A percentile compares a stretch with the other conserved stretches of the same genome.
Evolutionary conservation across 2,329 filamentous ascomycete species (phyloP).

Genomic region (Pyricularia grisea): DNA sequence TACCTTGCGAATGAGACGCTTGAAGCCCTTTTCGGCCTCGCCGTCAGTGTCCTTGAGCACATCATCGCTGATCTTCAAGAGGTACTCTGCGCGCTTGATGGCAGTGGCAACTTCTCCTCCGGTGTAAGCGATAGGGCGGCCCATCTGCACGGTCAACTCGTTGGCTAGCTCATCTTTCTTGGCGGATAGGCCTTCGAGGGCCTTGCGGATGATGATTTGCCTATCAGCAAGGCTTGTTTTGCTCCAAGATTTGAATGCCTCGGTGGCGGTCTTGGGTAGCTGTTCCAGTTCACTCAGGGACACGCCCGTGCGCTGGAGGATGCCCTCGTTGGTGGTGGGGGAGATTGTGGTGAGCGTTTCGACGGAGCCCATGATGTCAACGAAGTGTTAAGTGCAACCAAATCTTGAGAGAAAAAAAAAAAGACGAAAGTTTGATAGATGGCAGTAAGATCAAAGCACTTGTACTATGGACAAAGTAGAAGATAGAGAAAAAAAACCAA

Average conservation of each 20-base stretch:
- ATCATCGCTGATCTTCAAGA: conserved; percentile 75
- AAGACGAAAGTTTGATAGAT: background rate
- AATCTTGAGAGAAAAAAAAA: background rate
- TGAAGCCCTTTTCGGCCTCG: conserved; percentile 79
- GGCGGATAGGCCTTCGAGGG: conserved; percentile 59
- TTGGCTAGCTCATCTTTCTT: conserved; percentile 72
- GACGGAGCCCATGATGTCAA: conserved; percentile 42
- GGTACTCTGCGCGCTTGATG: conserved; percentile 73
- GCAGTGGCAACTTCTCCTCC: conserved; percentile 78
- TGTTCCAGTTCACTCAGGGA: conserved; percentile 59
- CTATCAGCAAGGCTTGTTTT: conserved; percentile 66
- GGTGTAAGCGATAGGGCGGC: conserved; percentile 80
- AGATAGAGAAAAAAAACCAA: background rate
- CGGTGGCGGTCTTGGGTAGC: conserved; percentile 62
- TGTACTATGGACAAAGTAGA: background rate
- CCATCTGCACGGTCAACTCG: conserved; percentile 92
- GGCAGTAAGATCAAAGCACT: background rate
- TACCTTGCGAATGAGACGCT: conserved; percentile 79
- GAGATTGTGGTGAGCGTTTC: conserved; percentile 73
- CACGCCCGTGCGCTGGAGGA: conserved; percentile 70
- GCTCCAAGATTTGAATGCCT: conserved; percentile 69
- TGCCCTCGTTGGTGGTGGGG: conserved; percentile 75
- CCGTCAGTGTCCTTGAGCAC: conserved; percentile 72
- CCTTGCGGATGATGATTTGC: conserved; percentile 72
- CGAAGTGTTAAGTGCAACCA: background rate